Evolutionary conservation across 768 basidiomycete species (phyloP), one percentile per base, ranked within the genome.

Genomic region (Collybiopsis confluens): DNA sequence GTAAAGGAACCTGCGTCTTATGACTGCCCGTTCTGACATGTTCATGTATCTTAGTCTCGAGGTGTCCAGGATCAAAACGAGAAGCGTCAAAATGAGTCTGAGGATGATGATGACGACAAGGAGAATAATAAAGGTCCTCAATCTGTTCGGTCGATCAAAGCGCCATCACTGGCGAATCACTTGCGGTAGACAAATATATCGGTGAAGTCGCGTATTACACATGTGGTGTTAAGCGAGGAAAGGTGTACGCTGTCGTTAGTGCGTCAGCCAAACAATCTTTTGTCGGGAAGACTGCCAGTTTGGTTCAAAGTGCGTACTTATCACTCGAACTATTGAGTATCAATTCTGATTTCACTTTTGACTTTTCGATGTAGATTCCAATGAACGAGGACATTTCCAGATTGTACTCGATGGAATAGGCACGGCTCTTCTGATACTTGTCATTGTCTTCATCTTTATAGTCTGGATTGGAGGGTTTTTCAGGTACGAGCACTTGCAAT

Each of bases 391-490:
- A 15, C 77, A 78, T 57, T 77, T 78, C 68, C 70, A 77, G 60
- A 66, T 69, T 38, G 74, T 77, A 41, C 68, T 77, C 51, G 64
- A 65, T 42, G 65, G 64, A 23, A 78, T 78, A 55, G 76, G 76
- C 36, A 69, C 68, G 4, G 64, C 70, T 13, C 70, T 78, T 4
- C 67, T 78, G 24, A 68, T 77, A 24, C 56, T 77, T 42, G 77
- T 78, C 53, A 61, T 75, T 37, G 52, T 66, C 18, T 76, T 71
- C 61, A 64, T 76, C 52, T 68, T 76, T 50, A 62, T 65, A 23
- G 71, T 75, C 23, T 75, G 74, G 74, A 74, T 78, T 41, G 77
- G 76, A 11, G 67, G 71, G 1, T 75, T 75, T 66, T 75, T 74
- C 65, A 57, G 66, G 44, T 56, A n/a, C n/a, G 54, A 21, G 33